Conservation (phyloP, 345 rosid genomes). For the Crucihimalaya himalaica region DNA sequence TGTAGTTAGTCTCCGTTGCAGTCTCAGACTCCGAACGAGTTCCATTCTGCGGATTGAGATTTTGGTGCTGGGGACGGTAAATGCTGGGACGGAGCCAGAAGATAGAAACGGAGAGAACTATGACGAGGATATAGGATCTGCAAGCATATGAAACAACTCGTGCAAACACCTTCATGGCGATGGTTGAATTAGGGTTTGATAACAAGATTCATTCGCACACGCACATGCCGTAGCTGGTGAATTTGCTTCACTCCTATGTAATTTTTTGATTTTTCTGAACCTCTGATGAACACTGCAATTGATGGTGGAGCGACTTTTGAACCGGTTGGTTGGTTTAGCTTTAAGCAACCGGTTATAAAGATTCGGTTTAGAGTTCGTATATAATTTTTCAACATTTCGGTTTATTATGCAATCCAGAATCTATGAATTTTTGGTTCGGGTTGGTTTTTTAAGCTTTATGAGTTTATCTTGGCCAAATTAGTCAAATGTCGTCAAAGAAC, state of each 20-base stretch:
- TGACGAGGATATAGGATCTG: conserved; percentile 28
- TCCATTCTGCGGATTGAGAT: conserved; percentile 28
- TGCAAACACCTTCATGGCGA: conserved; percentile 23
- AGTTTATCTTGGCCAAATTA: neutral
- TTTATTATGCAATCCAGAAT: neutral
- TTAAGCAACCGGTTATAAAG: neutral
- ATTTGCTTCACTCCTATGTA: conserved; percentile 19
- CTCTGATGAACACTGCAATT: conserved; percentile 4
- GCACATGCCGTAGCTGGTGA: conserved; percentile 20
- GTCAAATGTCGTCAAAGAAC: conserved; percentile 23
- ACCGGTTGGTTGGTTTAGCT: conserved; percentile 22
- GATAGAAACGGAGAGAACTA: conserved; percentile 37
- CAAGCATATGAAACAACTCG: conserved; percentile 5
- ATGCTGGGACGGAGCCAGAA: conserved; percentile 44
- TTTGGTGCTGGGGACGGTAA: conserved; percentile 28
- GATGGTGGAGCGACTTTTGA: conserved; percentile 22
- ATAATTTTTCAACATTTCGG: neutral
- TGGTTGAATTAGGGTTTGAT: conserved; percentile 24
- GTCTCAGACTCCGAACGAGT: conserved; percentile 31
- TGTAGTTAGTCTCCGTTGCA: conserved; percentile 45
- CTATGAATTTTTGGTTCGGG: neutral
- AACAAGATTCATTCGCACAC: conserved; percentile 18
- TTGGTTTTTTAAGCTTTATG: neutral
- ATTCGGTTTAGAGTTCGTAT: neutral
- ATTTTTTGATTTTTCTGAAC: conserved; percentile 5